Conservation (phyloP, 345 rosid species). For the Orychophragmus violaceus region DNA sequence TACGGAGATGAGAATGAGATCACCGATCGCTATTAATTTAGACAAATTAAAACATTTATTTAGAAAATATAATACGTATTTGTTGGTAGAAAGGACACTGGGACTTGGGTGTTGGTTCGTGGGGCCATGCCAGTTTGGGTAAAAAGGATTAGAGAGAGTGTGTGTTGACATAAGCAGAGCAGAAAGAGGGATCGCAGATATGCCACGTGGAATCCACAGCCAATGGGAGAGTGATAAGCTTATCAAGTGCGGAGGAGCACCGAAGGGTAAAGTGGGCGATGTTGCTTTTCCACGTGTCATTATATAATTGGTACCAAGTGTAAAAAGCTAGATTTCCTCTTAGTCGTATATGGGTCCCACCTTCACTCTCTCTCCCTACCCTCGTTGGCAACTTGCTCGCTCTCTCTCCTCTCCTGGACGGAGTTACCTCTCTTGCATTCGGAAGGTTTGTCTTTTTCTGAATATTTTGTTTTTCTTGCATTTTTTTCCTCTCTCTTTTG, state of each 20-base stretch:
- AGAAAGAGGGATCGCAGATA: background rate
- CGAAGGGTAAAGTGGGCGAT: constrained; percentile 15
- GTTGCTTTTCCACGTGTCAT: constrained; percentile 26
- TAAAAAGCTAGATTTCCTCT: constrained; percentile 22
- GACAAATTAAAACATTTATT: background rate
- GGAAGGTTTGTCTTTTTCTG: constrained; percentile 11
- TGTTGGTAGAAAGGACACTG: constrained; percentile 4
- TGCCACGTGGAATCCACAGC: constrained; percentile 1
- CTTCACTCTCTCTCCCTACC: background rate
- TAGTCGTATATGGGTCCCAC: constrained; percentile 13
- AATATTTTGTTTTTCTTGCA: background rate
- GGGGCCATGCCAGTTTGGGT: constrained; percentile 25
- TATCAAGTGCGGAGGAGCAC: constrained; percentile 31
- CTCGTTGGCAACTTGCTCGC: constrained; percentile 12
- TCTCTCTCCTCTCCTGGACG: background rate
- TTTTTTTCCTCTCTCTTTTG: background rate
- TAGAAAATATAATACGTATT: background rate
- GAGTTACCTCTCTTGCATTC: background rate
- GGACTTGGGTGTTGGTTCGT: background rate
- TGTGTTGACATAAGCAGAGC: background rate
- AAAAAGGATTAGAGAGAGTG: background rate
- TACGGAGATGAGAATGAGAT: background rate
- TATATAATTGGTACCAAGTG: background rate
- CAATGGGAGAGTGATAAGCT: constrained; percentile 35
- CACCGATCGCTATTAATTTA: background rate